phyloP scores from a whole-genome alignment of 352 stramenopile species.

The Pythium guiyangense region DNA sequence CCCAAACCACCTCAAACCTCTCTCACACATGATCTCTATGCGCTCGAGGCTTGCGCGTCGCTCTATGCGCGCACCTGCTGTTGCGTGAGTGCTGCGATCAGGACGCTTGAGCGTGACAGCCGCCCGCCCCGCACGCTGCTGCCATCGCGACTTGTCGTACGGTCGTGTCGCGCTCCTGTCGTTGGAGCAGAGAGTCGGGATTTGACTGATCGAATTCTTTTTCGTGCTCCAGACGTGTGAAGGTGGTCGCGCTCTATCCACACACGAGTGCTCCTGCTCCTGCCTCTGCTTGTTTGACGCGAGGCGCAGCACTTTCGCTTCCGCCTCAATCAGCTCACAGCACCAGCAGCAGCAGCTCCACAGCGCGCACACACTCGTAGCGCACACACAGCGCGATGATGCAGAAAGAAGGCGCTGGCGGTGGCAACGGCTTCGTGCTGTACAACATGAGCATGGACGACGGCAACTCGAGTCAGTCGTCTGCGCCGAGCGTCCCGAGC shows the following conservation, averaged over 20 bases:
- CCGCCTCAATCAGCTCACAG: neutral
- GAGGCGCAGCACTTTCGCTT: neutral
- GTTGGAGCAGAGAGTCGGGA: neutral
- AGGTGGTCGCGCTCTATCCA: neutral
- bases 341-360: neutral
- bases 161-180: no score
- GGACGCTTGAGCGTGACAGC: neutral
- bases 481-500: constrained; percentile 29
- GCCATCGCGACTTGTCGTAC: no score
- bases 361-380: no score
- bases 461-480: constrained; percentile 29
- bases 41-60: no score
- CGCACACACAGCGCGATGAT: constrained; percentile 1
- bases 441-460: constrained; percentile 46
- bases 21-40: neutral
- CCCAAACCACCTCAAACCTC: no score
- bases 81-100: neutral
- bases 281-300: neutral
- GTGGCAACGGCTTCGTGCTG: constrained; percentile 28
- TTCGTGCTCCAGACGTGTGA: neutral
- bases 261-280: no score
- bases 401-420: constrained; percentile 10
- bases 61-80: neutral
- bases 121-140: neutral
- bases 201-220: constrained; percentile 9